phyloP scores from a whole-genome alignment of 257 asterid species.

The Scutellaria barbata region DNA sequence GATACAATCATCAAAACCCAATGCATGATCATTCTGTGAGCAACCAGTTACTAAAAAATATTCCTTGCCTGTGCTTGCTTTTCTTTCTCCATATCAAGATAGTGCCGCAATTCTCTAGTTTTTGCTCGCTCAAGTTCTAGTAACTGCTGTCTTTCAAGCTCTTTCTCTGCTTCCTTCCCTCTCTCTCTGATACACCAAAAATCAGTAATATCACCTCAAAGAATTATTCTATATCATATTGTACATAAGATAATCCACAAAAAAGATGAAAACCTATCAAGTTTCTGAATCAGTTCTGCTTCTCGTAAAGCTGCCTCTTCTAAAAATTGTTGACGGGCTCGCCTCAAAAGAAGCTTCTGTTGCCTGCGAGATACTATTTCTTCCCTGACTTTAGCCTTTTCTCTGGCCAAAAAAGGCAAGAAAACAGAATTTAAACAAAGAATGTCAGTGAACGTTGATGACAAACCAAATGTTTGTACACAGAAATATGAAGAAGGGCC shows the following conservation, averaged over 20 bases:
- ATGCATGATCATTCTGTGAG: constrained; percentile 11
- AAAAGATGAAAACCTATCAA: constrained; percentile 65
- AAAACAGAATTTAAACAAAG: constrained; percentile 27
- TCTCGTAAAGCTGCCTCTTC: constrained; percentile 93
- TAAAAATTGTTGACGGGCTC: constrained; percentile 68
- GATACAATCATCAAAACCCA: constrained; percentile 1
- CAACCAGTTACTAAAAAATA: constrained; percentile 26
- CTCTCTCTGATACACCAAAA: constrained; percentile 64
- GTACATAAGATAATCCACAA: constrained; percentile 23
- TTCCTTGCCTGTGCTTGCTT: constrained; percentile 88
- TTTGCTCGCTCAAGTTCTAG: constrained; percentile 89
- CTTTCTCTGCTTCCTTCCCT: constrained; percentile 80
- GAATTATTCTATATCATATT: constrained; percentile 17
- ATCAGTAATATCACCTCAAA: constrained; percentile 15
- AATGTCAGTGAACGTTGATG: constrained; percentile 23
- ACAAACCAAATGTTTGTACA: not conserved
- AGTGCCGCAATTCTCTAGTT: constrained; percentile 89
- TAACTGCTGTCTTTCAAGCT: constrained; percentile 80
- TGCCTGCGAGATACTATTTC: constrained; percentile 87
- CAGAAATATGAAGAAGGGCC: not conserved
- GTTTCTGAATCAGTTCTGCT: constrained; percentile 83
- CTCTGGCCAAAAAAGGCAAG: constrained; percentile 53
- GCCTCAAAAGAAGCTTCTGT: constrained; percentile 71
- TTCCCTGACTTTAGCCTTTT: constrained; percentile 76
- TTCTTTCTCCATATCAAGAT: constrained; percentile 95